Conservation (phyloP, 768 basidiomycete species). For the Omphalotus guepiniiformis region DNA sequence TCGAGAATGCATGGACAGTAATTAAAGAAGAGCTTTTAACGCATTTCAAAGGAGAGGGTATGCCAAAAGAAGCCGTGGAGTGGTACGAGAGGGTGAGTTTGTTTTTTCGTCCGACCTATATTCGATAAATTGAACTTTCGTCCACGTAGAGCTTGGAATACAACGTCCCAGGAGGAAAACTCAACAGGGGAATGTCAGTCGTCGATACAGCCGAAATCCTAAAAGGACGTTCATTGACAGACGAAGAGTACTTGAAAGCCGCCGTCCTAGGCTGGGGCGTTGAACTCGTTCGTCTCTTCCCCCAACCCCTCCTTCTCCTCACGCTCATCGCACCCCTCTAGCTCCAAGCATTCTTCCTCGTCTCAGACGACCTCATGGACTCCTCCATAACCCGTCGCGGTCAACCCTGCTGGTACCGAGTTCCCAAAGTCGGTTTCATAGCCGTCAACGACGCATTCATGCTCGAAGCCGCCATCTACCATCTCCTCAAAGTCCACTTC, state of each 20-base stretch:
- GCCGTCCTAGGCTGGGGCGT: conserved; percentile 94
- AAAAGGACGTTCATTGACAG: conserved; percentile 61
- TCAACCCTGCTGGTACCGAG: conserved; percentile 92
- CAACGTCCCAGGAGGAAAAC: conserved; percentile 95
- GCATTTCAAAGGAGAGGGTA: conserved; percentile 61
- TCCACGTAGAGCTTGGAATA: conserved; percentile 71
- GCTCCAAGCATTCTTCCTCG: conserved; percentile 98
- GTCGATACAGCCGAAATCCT: conserved; percentile 91
- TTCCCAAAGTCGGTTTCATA: conserved; percentile 63
- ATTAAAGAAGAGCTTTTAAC: conserved; percentile 77
- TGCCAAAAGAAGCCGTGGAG: conserved; percentile 79
- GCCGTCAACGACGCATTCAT: conserved; percentile 97
- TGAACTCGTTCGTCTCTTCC: conserved; percentile 71
- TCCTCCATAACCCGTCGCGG: conserved; percentile 86
- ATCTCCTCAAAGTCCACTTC: conserved; percentile 85
- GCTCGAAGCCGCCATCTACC: conserved; percentile 93
- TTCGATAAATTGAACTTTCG: neutral
- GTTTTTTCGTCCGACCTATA: neutral
- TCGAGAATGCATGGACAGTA: conserved; percentile 66
- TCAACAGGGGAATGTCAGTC: conserved; percentile 95
- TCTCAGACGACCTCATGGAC: conserved; percentile 98
- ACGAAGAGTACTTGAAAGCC: conserved; percentile 85
- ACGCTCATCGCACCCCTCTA: conserved; percentile 22
- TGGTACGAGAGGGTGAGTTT: conserved; percentile 80
- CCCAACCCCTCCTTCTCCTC: neutral